Evolutionary conservation across 345 rosid genomes (phyloP), one percentile per base, ranked within the genome.

Genomic region (Excoecaria cochinchinensis): DNA sequence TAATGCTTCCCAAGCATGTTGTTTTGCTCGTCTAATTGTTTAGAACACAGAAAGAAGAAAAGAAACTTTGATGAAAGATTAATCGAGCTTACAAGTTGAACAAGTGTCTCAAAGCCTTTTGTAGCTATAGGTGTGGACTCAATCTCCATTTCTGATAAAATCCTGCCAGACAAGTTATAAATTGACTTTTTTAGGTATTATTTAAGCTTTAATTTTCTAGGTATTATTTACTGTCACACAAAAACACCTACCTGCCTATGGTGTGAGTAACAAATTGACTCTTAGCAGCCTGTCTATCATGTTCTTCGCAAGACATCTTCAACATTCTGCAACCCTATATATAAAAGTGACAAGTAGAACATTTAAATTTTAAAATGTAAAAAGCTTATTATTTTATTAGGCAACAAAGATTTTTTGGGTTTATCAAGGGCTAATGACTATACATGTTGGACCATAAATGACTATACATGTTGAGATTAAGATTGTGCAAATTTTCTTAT

Each of bases 131-230:
- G 56, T 24, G 88, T 85, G 0, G 87, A 84, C 53, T 79, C 51
- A 46, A 86, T 77, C 51, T 70, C 89, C 87, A 87, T 85, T 79
- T 82, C 88, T 46, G 82, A 67, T 78, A 86, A 77, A 50, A 77
- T 31, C 80, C 84, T 83, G 79, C 64, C 15, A 63, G 42, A 10
- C 40, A 22, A 62, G 64, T 15, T 19, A 6, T 19, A 15, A 51
- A n/a, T n/a, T 36, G 38, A 13, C 13, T 51, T 5, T 38, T 19
- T 39, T 16, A 2, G 51, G 12, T 13, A 8, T 53, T 46, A 19
- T 19, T 12, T 19, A 15, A 44, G n/a, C 1, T n/a, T 36, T 44
- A 13, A 9, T 51, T 5, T 38, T 22, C 46, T 16, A 2, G 51
- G 12, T 13, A 8, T 53, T 46, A 6, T 69, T 6, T 53, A 44